Conservation (phyloP, 1,284 basidiomycete species). For the Sanghuangporus sanghuang region DNA sequence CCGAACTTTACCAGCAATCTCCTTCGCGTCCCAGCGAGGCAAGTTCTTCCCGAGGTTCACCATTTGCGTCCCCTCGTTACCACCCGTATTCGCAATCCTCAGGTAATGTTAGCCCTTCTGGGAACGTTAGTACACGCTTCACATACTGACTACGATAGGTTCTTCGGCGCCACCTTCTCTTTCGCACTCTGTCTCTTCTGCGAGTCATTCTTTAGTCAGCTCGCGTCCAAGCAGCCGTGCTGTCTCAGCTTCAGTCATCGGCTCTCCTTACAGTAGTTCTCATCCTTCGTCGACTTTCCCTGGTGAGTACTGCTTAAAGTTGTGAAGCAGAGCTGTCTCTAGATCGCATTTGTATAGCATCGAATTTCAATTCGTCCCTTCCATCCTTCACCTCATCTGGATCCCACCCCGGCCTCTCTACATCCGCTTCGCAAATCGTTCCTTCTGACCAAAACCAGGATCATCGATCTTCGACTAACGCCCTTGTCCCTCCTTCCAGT, state of each 20-base stretch:
- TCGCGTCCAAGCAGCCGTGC: slow-evolving; percentile 10
- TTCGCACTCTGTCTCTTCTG: slow-evolving; percentile 2
- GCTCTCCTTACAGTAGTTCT: neutral
- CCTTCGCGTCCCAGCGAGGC: neutral
- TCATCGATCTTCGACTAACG: neutral
- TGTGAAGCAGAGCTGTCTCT: neutral
- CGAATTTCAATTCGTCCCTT: neutral
- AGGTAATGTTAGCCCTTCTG: neutral
- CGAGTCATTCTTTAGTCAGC: slow-evolving; percentile 2
- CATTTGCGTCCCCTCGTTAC: neutral
- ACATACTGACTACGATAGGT: slow-evolving; percentile 3
- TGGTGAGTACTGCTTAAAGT: neutral
- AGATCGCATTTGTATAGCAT: neutral
- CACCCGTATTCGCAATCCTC: slow-evolving; percentile 5
- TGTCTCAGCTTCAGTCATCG: slow-evolving; percentile 3
- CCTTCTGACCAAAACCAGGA: neutral
- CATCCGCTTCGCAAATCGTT: neutral
- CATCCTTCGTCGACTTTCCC: neutral
- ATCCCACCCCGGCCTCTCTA: neutral
- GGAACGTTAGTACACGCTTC: neutral
- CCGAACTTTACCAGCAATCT: neutral
- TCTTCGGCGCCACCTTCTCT: slow-evolving; percentile 13
- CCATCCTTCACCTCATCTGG: neutral
- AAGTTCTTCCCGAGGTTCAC: slow-evolving; percentile 1
- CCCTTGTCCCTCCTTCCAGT: neutral